A percentile compares a stretch with the other conserved stretches of the same genome.
Evolutionary conservation across 208 protist species (phyloP).

Genomic region (Crithidia sp.): DNA sequence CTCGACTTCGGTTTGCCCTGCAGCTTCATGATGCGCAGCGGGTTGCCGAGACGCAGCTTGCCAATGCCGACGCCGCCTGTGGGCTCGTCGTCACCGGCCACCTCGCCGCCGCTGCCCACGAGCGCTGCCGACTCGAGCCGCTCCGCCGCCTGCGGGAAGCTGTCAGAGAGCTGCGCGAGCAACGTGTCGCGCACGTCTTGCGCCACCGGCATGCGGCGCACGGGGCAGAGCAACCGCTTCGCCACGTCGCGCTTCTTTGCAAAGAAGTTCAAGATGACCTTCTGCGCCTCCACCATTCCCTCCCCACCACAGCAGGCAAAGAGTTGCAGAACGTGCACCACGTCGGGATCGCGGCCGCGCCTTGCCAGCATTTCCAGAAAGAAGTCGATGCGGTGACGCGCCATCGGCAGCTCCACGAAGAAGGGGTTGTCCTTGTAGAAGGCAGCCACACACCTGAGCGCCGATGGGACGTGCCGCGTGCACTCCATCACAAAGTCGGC

Average conservation of each 20-base stretch:
- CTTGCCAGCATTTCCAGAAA: slow-evolving; percentile 41
- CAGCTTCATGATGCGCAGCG: slow-evolving; percentile 15
- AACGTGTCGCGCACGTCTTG: slow-evolving; percentile 1
- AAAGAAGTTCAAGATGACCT: slow-evolving; percentile 40
- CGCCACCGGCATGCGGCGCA: slow-evolving; percentile 18
- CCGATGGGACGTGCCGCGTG: slow-evolving; percentile 34
- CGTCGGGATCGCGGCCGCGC: slow-evolving; percentile 27
- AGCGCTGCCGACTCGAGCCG: not conserved
- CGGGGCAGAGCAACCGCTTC: slow-evolving; percentile 27
- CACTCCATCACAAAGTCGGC: slow-evolving; percentile 53
- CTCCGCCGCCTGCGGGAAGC: slow-evolving; percentile 12
- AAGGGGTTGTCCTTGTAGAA: slow-evolving; percentile 46
- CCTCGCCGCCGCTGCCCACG: slow-evolving; percentile 1
- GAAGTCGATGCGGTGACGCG: slow-evolving; percentile 34
- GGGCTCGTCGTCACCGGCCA: not conserved
- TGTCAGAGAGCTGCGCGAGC: slow-evolving; percentile 19
- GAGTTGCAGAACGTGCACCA: slow-evolving; percentile 40
- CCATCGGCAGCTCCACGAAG: slow-evolving; percentile 50
- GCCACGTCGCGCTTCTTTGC: slow-evolving; percentile 18
- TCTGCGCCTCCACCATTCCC: slow-evolving; percentile 53
- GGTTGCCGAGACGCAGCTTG: slow-evolving; percentile 13
- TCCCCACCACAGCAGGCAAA: slow-evolving; percentile 48
- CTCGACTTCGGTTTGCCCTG: not conserved
- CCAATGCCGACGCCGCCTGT: not conserved
- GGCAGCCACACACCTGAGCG: slow-evolving; percentile 37